Percentiles rank a stretch among this genome's conserved stretches.
Evolutionary conservation across 148 eudicot genomes (phyloP).

Genomic region (Rhododendron ovatum): DNA sequence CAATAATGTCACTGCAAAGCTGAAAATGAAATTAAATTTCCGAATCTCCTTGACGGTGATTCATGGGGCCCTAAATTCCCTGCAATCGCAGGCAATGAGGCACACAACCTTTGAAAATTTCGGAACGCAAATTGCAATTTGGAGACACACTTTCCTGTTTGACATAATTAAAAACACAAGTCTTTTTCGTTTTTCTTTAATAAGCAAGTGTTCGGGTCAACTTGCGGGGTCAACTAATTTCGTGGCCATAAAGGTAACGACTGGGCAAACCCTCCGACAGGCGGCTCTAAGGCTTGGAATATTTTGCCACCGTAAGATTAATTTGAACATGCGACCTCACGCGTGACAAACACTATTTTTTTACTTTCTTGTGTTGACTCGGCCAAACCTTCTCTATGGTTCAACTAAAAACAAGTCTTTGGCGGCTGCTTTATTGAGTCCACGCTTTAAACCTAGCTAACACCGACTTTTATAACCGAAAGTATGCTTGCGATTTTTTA

Average conservation of each 20-base stretch:
- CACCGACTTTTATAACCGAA: not conserved
- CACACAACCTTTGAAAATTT: not conserved
- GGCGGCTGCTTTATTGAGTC: not conserved
- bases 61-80: not conserved
- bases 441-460: not conserved
- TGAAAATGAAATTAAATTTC: not conserved
- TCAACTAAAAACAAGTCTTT: not conserved
- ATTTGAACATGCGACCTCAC: no score
- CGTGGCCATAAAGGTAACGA: no score
- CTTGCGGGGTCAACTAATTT: no score
- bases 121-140: not conserved
- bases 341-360: no score
- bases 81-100: not conserved
- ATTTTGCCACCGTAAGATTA: no score
- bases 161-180: no score
- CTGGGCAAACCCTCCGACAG: not conserved
- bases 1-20: not conserved
- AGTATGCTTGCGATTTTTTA: not conserved
- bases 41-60: not conserved
- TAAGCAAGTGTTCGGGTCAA: no score
- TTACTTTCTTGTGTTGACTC: no score
- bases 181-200: no score
- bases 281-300: no score
- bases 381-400: rapidly evolving
- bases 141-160: not conserved